Evolutionary conservation across 345 rosid species (phyloP).

Genomic region (Eucalyptus marginata): DNA sequence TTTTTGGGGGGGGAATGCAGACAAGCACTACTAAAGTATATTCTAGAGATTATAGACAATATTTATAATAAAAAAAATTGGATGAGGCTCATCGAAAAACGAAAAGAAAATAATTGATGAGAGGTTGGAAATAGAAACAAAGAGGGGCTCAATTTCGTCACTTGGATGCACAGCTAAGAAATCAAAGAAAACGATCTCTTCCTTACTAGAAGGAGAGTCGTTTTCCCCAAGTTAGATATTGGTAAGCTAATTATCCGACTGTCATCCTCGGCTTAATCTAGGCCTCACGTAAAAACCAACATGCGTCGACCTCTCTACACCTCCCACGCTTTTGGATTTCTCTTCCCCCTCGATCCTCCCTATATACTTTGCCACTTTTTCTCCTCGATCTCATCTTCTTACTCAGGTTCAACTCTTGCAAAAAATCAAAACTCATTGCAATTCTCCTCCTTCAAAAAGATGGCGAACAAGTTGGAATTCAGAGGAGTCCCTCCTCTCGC

Average conservation of each 20-base stretch:
- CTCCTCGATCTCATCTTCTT: not conserved
- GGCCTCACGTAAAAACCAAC: not conserved
- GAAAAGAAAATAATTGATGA: not conserved
- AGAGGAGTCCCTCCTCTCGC: not conserved
- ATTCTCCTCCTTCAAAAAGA: not conserved
- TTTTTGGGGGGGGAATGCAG: too few relatives aligned
- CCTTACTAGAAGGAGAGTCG: too few relatives aligned
- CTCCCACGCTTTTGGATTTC: not conserved
- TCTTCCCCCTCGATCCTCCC: not conserved
- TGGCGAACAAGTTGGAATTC: not conserved
- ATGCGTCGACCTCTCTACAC: not conserved
- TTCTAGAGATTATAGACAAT: not conserved
- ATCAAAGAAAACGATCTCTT: not conserved
- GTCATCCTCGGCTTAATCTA: not conserved
- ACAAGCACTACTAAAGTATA: not conserved
- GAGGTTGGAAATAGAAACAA: not conserved
- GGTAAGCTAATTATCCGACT: not conserved
- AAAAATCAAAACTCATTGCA: not conserved
- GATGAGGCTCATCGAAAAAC: not conserved
- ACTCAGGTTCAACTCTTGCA: not conserved
- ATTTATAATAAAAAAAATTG: too few relatives aligned
- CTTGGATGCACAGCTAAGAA: not conserved
- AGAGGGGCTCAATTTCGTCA: not conserved
- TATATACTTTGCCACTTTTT: not conserved
- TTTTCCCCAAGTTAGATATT: not conserved